Conservation (phyloP, 495 filamentous ascomycete genomes). For the Hypoxylon cercidicola region DNA sequence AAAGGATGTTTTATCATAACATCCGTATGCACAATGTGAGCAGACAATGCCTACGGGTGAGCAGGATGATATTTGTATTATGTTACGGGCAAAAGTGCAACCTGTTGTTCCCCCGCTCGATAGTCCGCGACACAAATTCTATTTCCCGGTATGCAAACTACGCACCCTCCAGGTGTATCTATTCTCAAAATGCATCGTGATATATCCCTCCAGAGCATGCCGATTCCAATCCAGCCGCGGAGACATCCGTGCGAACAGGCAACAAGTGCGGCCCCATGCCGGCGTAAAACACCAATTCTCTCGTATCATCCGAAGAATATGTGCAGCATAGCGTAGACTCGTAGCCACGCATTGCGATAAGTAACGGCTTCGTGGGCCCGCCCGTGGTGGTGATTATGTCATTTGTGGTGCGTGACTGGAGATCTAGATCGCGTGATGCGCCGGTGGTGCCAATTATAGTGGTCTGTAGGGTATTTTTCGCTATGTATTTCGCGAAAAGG, state of each 20-base stretch:
- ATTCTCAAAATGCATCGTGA: conserved; percentile 22
- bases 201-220: conserved; percentile 1
- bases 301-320: conserved; percentile 1
- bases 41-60: no score
- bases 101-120: neutral
- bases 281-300: no score
- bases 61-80: no score
- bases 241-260: no score
- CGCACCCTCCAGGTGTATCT: conserved; percentile 3
- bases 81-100: no score
- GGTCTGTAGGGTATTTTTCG: conserved; percentile 18
- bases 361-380: conserved; percentile 4
- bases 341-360: neutral
- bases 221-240: no score
- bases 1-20: no score
- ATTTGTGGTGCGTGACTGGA: conserved; percentile 32
- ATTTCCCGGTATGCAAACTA: neutral
- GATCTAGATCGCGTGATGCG: conserved; percentile 30
- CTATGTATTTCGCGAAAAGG: conserved; percentile 37
- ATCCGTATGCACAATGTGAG: no score
- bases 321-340: neutral
- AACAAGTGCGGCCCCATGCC: no score
- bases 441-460: conserved; percentile 24
- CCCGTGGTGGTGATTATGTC: conserved; percentile 3
- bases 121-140: neutral